Base-by-base conservation (phyloP, 1,284 basidiomycete genomes). In the Earliella scabrosa region DNA sequence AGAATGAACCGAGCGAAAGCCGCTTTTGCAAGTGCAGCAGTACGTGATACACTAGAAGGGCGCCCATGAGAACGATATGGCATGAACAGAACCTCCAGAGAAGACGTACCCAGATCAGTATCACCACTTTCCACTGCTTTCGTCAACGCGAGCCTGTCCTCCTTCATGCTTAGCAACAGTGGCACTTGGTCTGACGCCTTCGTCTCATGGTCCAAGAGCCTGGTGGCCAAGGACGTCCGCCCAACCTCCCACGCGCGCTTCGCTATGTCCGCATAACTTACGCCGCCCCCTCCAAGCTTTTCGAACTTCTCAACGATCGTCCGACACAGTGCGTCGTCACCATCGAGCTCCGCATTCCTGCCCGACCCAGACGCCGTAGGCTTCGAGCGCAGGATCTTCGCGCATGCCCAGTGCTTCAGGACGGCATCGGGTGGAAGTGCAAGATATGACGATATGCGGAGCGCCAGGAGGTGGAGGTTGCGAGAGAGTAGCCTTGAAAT, bases 41-140 rank as follows among this genome's bases (percentile, higher is more conserved):
- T 43, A 97, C 95, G 68, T 94, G 88, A 69, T 96, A 96, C 1
- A 97, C 95, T 96, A 31, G 26, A 27, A 18, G 2, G 14, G 2
- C 6, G 5, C 32, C 3, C 16, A 11, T 26, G 14, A 36, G 60
- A 2, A 18, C 46, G 24, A 39, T 10, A 29, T 34, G 18, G 27
- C 2, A 44, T 26, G 6, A 41, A 34, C 34, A 36, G 27, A 38
- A 20, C 21, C 27, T 34, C 45, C 51, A 50, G 29, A 27, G 45
- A 23, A 13, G 21, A 65, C 83, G 46, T 64, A 95, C 95, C 89
- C 1, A 99, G 82, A 73, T 99, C 96, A 0, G 95, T 94, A 69
- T 99, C 96, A 0, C 96, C 95, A 60, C 94, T 96, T 62, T 95
- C 92, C 14, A 97, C 90, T 0, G 97, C 94, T 70, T 97, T 98